phyloP scores from a whole-genome alignment of 352 stramenopile genomes.

The Lagenidium sp. region DNA sequence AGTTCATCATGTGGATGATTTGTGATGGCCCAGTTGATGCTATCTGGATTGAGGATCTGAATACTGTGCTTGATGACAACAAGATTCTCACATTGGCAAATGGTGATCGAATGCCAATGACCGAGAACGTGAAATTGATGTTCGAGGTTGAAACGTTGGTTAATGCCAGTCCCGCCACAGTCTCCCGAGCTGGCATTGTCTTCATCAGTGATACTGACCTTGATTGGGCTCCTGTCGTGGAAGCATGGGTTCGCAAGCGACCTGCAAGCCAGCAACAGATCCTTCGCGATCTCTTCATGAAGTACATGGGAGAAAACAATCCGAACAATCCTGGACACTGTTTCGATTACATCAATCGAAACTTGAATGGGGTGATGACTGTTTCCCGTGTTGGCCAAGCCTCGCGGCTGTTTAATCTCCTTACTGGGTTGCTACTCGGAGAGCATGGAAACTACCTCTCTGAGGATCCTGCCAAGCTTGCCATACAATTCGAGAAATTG shows the following conservation, averaged over 20 bases:
- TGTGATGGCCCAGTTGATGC: constrained; percentile 96
- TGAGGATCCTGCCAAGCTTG: constrained; percentile 57
- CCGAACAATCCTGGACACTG: constrained; percentile 91
- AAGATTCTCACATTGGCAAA: constrained; percentile 97
- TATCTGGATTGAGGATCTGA: constrained; percentile 99
- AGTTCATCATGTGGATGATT: constrained; percentile 99
- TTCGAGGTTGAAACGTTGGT: constrained; percentile 97
- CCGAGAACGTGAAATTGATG: constrained; percentile 96
- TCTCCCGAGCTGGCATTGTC: constrained; percentile 96
- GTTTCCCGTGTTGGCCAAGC: constrained; percentile 89
- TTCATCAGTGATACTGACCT: constrained; percentile 98
- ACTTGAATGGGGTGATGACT: constrained; percentile 91
- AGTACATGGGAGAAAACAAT: constrained; percentile 95
- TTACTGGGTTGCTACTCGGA: constrained; percentile 88
- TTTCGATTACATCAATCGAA: constrained; percentile 94
- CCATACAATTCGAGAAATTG: constrained; percentile 90
- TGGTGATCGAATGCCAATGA: constrained; percentile 97
- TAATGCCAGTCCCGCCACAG: constrained; percentile 95
- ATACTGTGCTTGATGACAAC: constrained; percentile 98
- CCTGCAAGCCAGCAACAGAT: constrained; percentile 82
- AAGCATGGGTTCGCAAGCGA: constrained; percentile 94
- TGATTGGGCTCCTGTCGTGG: constrained; percentile 94
- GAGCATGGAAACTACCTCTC: constrained; percentile 59
- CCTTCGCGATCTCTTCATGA: constrained; percentile 89
- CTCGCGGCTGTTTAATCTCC: constrained; percentile 72